Conservation (phyloP, 2,329 filamentous ascomycete genomes). For the Colletotrichum theobromicola region DNA sequence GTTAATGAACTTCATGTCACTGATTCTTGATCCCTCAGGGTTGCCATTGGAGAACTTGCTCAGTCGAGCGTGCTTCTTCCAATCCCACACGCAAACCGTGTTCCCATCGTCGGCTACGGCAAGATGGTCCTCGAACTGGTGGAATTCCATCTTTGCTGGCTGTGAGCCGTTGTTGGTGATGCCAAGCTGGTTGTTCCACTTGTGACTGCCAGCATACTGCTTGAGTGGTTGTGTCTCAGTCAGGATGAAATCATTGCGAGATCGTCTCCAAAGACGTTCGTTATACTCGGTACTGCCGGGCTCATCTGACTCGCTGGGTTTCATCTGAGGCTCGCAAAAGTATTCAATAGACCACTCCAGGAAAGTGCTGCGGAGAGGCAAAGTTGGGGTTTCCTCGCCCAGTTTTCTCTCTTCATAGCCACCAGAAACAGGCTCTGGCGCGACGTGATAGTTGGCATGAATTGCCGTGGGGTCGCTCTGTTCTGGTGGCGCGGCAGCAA, state of each 20-base stretch:
- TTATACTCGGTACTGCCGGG: constrained; percentile 97
- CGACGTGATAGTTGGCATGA: constrained; percentile 75
- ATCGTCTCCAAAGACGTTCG: constrained; percentile 87
- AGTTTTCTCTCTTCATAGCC: constrained; percentile 69
- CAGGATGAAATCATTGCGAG: constrained; percentile 91
- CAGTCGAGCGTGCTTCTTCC: constrained; percentile 76
- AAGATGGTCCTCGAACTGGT: constrained; percentile 96
- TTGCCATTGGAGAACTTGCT: constrained; percentile 95
- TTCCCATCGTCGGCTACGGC: constrained; percentile 94
- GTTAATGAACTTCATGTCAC: constrained; percentile 96
- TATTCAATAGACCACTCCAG: constrained; percentile 97
- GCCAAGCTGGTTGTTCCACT: constrained; percentile 83
- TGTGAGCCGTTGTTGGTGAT: constrained; percentile 91
- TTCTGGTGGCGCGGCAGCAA: constrained; percentile 66
- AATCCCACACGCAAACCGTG: constrained; percentile 92
- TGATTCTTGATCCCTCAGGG: constrained; percentile 87
- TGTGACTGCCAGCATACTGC: constrained; percentile 80
- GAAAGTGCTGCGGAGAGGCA: constrained; percentile 85
- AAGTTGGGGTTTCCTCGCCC: constrained; percentile 57
- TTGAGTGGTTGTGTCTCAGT: constrained; percentile 94
- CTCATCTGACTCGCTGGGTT: constrained; percentile 92
- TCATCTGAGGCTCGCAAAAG: constrained; percentile 98
- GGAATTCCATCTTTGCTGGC: constrained; percentile 91
- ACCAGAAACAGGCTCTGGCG: constrained; percentile 80
- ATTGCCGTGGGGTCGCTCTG: constrained; percentile 73